Percentiles rank a stretch among this genome's conserved stretches.
Evolutionary conservation across 257 asterid genomes (phyloP).

Genomic region (Solanum raphanifolium): DNA sequence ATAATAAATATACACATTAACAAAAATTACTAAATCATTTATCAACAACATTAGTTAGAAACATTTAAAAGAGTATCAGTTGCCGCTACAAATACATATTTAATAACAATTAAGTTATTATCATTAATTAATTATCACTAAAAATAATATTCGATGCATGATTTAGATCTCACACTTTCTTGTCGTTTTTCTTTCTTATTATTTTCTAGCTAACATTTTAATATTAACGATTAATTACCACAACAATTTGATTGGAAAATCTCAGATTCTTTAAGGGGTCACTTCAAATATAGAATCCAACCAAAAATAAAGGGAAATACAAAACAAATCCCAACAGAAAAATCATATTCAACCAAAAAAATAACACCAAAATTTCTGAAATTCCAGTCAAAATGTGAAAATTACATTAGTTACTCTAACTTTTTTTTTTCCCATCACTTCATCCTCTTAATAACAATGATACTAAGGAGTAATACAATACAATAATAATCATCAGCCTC

Average conservation of each 20-base stretch:
- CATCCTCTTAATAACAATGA: too few species aligned
- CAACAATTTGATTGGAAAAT: neutral
- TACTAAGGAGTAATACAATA: neutral
- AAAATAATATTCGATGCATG: too few species aligned
- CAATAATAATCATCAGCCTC: neutral
- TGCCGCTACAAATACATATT: too few species aligned
- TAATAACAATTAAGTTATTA: too few species aligned
- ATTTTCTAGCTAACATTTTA: neutral
- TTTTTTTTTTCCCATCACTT: neutral
- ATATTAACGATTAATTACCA: neutral
- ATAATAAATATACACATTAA: too few species aligned
- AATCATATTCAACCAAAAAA: neutral
- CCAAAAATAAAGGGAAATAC: neutral
- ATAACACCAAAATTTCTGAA: neutral
- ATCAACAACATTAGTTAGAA: too few species aligned
- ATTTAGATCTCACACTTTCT: neutral
- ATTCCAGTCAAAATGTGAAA: neutral
- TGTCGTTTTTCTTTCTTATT: neutral
- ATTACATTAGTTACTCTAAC: neutral
- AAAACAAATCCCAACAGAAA: neutral
- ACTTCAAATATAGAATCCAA: neutral
- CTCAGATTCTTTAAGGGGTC: neutral
- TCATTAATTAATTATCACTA: too few species aligned
- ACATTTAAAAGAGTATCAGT: too few species aligned
- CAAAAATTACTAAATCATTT: too few species aligned